Base-by-base conservation (phyloP, 2,329 filamentous ascomycete species). In the Rhytidhysteron rufulum region DNA sequence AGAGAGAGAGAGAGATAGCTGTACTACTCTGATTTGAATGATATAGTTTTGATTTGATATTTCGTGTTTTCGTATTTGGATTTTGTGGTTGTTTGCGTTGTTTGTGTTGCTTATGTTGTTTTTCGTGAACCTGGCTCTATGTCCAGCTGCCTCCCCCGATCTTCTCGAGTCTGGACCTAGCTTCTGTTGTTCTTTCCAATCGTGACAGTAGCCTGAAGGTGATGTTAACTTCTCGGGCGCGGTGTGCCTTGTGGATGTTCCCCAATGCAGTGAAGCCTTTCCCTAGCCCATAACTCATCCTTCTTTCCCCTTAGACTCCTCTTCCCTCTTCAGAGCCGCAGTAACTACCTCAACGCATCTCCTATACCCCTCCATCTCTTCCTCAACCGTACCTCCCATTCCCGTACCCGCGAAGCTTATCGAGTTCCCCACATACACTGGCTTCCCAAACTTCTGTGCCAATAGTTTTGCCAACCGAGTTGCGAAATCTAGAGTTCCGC, bases 361-460 rank as follows among this genome's bases (percentile, higher is more conserved):
- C 55, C 79, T 81, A 54, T 96, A 83, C 0, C 85, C 88, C 58
- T 91, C 88, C 82, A 96, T 90, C 69, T 97, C 91, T 71, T 97
- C 93, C 60, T 96, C 90, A 5, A 91, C 80, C 0, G 82, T 86
- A 16, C 88, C 85, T 8, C 88, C 88, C 55, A 89, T 78, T 2
- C 83, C 85, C 5, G 83, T 77, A 55, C 75, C 80, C 11, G 79
- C 78, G 48, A 96, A 81, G 50, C 83, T 88, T 55, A 94, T 81
- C 24, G 89, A 95, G 60, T 87, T 94, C 17, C 87, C 87, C 15
- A 97, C 87, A 62, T 96, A 97, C n/a, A 87, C 83, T 1, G 89
- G 89, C 47, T 82, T 78, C 22, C 75, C 72, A 20, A 83, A 78
- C 52, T 80, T 84, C 39, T 81, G 79, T n/a, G 86, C 86, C 11